Percentiles rank a stretch among this genome's conserved stretches.
Conservation (phyloP, 108 stramenopile species). For the Stephanodiscus triporus region DNA sequence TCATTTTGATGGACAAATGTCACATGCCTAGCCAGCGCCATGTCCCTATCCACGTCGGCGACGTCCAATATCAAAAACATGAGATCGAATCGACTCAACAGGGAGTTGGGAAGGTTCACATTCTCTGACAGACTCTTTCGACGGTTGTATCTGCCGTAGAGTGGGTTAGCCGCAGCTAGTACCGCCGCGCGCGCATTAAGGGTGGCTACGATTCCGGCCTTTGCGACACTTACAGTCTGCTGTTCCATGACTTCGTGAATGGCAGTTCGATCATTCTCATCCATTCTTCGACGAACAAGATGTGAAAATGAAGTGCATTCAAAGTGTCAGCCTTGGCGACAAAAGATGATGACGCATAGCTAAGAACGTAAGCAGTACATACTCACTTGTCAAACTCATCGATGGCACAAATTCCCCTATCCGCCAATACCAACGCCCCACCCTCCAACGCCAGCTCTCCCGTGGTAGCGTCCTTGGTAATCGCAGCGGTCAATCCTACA, state of each 20-base stretch:
- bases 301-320: not conserved
- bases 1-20: constrained; percentile 97
- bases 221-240: constrained; percentile 97
- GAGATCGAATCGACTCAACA: constrained; percentile 98
- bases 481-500: constrained; percentile 97
- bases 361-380: constrained; percentile 23
- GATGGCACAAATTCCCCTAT: constrained; percentile 97
- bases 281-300: constrained; percentile 67
- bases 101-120: constrained; percentile 96
- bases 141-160: constrained; percentile 95
- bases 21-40: constrained; percentile 96
- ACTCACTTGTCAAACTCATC: constrained; percentile 96
- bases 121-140: constrained; percentile 91
- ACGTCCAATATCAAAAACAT: constrained; percentile 96
- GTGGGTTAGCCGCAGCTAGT: constrained; percentile 98
- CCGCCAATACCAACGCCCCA: constrained; percentile 98
- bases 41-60: constrained; percentile 89
- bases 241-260: constrained; percentile 99
- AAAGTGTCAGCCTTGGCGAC: not conserved
- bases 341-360: not conserved
- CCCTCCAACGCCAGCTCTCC: constrained; percentile 98
- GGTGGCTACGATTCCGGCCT: constrained; percentile 99
- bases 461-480: constrained; percentile 92
- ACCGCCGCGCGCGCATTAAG: constrained; percentile 98
- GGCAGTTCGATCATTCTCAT: constrained; percentile 95